Conservation (phyloP, 2,329 filamentous ascomycete species). For the Colletotrichum sp. region DNA sequence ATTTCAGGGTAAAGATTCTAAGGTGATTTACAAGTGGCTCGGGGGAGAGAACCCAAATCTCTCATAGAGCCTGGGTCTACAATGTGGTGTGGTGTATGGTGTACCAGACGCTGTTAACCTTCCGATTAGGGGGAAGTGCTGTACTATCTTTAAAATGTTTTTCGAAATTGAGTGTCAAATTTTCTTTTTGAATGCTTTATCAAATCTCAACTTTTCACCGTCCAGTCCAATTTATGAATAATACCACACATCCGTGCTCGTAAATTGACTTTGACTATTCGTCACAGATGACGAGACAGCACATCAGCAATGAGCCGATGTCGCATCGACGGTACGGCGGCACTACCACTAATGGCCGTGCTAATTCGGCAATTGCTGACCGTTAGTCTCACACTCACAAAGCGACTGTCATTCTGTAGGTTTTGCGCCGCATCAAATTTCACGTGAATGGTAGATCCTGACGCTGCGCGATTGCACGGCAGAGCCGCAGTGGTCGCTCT, state of each 20-base stretch:
- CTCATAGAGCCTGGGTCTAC: neutral
- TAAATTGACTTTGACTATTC: neutral
- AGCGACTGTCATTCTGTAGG: neutral
- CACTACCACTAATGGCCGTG: neutral
- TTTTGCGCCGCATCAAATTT: neutral
- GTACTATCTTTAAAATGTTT: neutral
- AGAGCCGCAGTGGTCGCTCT: neutral
- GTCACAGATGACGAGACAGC: neutral
- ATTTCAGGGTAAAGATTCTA: neutral
- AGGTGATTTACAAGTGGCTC: neutral
- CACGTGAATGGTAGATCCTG: neutral
- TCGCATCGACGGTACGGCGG: neutral
- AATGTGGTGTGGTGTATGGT: neutral
- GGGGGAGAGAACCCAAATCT: neutral
- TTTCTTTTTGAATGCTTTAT: neutral
- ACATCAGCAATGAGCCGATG: neutral
- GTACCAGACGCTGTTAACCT: neutral
- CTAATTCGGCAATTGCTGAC: neutral
- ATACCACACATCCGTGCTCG: neutral
- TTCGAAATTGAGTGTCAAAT: neutral
- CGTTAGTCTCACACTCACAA: neutral
- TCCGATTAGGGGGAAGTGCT: neutral
- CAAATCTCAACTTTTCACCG: neutral
- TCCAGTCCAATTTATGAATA: neutral
- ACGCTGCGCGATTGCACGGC: neutral